Evolutionary conservation across 495 filamentous ascomycete species (phyloP).

Genomic region (Extremus antarcticus): DNA sequence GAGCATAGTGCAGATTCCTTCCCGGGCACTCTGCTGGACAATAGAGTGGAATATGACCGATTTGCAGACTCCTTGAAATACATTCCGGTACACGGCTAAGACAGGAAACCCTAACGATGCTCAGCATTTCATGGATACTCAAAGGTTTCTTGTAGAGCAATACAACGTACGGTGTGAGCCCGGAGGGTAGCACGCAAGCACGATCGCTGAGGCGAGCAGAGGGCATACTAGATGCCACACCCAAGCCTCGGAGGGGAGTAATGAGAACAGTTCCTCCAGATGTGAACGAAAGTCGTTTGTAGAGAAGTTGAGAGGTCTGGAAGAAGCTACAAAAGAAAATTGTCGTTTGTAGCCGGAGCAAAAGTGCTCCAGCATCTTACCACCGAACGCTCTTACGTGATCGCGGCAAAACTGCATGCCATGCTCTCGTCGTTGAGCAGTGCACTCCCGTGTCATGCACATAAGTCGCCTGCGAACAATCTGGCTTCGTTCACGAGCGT

Average conservation of each 20-base stretch:
- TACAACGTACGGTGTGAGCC: neutral
- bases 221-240: constrained; percentile 4
- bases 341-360: neutral
- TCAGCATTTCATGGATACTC: too few species aligned
- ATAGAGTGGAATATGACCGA: too few species aligned
- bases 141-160: neutral
- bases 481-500: too few species aligned
- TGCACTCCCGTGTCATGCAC: too few species aligned
- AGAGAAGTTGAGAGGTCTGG: neutral
- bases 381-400: neutral
- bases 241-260: constrained; percentile 1
- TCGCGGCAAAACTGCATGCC: neutral
- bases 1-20: neutral
- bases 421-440: too few species aligned
- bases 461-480: too few species aligned
- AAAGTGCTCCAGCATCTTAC: neutral
- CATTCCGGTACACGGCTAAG: too few species aligned
- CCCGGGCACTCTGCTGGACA: neutral
- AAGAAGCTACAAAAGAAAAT: neutral
- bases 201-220: neutral
- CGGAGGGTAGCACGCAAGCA: neutral
- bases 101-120: too few species aligned
- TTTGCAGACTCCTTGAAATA: neutral
- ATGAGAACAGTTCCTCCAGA: neutral
- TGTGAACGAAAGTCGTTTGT: neutral